Evolutionary conservation across 2,329 filamentous ascomycete genomes (phyloP), one percentile per base, ranked within the genome.

Genomic region (Aspergillus tamarii): DNA sequence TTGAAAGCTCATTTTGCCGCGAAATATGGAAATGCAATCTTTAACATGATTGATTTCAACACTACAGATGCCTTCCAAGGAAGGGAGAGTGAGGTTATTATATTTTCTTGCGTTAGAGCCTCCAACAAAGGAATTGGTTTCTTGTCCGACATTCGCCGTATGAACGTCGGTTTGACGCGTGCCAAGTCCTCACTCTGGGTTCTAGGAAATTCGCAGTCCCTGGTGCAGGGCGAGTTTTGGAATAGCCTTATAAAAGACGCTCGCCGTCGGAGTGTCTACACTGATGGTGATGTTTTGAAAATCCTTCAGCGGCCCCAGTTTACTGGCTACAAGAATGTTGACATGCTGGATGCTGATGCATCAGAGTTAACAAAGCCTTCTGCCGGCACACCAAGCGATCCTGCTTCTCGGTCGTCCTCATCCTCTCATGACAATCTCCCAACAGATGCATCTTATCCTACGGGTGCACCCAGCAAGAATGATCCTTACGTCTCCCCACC

Each of bases 21-120:
- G 16, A 84, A 84, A 50, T 98, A 91, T 73, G 93, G 94, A 41
- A 87, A 91, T 4, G 80, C 77, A 0, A 93, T 99, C 68, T 85
- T 89, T 28, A 89, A 91, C 36, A 86, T 86, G 23, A 91, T 99
- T 68, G 96, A 99, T 69, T 99, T 99, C 85, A 99, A 99, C 77
- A 99, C 95, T 0, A 99, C 95, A 0, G 95, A 99, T 80, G 96
- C 95, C 21, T 99, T 97, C 77, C 93, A 99, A 77, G 95, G 95
- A 66, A 89, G 96, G 69, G 95, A 99, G 79, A 95, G 93, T 73
- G 95, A 99, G 75, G 90, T 99, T 67, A 98, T 99, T 77, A 98
- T 99, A 67, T 99, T 99, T 82, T 98, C 95, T 46, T 99, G 96
- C 78, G 95, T 99, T 65, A 90, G 95, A 81, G 94, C 95, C 26